Conservation (phyloP, 441 rosid species). For the Euphorbia corollata region DNA sequence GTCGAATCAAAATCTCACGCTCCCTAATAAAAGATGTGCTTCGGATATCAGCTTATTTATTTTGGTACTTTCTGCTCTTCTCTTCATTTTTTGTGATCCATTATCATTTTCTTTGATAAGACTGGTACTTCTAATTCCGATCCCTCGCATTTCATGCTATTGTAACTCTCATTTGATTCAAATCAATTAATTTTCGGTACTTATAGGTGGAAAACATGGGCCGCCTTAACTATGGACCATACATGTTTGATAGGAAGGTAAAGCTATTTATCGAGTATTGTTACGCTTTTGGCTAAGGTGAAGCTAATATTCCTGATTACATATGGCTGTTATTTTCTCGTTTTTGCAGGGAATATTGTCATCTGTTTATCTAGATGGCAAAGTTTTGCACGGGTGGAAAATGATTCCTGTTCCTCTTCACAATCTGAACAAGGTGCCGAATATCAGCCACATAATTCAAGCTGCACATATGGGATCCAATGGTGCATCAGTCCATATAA, state of each 20-base stretch:
- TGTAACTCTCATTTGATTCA: no score
- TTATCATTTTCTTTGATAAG: not conserved
- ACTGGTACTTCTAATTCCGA: not conserved
- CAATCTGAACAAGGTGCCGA: conserved; percentile 47
- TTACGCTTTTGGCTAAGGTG: not conserved
- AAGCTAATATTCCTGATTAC: not conserved
- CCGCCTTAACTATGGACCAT: conserved; percentile 71
- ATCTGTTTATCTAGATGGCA: conserved; percentile 55
- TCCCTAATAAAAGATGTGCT: conserved; percentile 50
- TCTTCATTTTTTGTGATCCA: not conserved
- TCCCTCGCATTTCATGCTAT: no score
- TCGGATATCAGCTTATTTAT: conserved; percentile 54
- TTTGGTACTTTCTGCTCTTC: conserved; percentile 42
- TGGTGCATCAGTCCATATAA: conserved; percentile 23
- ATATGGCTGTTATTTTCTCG: not conserved
- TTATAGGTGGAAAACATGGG: conserved; percentile 94
- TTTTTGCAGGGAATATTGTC: conserved; percentile 69
- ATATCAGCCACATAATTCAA: conserved; percentile 32
- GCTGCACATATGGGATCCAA: conserved; percentile 25
- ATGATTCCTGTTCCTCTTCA: conserved; percentile 66
- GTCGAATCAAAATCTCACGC: conserved; percentile 50
- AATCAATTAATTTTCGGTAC: conserved; percentile 9
- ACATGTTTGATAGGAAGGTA: conserved; percentile 81
- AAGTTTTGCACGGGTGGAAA: conserved; percentile 62
- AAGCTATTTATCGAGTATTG: conserved; percentile 1